Evolutionary conservation across 2,329 filamentous ascomycete genomes (phyloP).

Genomic region (Periconia digitata): DNA sequence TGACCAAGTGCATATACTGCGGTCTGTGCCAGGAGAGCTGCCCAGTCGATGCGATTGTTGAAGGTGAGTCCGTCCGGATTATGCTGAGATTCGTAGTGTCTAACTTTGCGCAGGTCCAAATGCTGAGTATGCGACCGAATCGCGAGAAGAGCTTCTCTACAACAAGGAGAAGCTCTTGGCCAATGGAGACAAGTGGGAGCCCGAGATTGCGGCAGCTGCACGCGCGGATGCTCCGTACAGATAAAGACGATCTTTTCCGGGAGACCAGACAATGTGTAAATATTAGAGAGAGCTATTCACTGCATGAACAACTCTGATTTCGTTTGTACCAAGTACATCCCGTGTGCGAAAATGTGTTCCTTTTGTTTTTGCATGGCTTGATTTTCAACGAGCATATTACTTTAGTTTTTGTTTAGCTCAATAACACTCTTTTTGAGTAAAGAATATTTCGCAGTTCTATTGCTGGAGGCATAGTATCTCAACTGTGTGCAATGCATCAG

Average conservation of each 20-base stretch:
- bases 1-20: slow-evolving; percentile 99
- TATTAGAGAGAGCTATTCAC: slow-evolving; percentile 25
- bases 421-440: too few relatives aligned
- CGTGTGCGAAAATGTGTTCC: background rate
- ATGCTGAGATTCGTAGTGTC: background rate
- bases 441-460: too few relatives aligned
- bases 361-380: background rate
- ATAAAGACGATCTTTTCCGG: slow-evolving; percentile 22
- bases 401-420: too few relatives aligned
- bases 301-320: slow-evolving; percentile 24
- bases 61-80: slow-evolving; percentile 55
- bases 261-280: slow-evolving; percentile 29
- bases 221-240: slow-evolving; percentile 84
- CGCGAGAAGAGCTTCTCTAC: slow-evolving; percentile 91
- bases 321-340: slow-evolving; percentile 15
- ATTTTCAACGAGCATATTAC: too few relatives aligned
- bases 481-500: too few relatives aligned
- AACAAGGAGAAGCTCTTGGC: slow-evolving; percentile 94
- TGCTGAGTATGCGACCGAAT: slow-evolving; percentile 74
- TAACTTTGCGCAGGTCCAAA: slow-evolving; percentile 58
- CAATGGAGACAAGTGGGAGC: slow-evolving; percentile 81
- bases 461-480: too few relatives aligned
- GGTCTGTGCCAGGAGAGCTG: slow-evolving; percentile 99
- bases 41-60: slow-evolving; percentile 92
- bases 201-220: slow-evolving; percentile 88